Base-by-base conservation (phyloP, 257 asterid genomes). In the Lycium ferocissimum region DNA sequence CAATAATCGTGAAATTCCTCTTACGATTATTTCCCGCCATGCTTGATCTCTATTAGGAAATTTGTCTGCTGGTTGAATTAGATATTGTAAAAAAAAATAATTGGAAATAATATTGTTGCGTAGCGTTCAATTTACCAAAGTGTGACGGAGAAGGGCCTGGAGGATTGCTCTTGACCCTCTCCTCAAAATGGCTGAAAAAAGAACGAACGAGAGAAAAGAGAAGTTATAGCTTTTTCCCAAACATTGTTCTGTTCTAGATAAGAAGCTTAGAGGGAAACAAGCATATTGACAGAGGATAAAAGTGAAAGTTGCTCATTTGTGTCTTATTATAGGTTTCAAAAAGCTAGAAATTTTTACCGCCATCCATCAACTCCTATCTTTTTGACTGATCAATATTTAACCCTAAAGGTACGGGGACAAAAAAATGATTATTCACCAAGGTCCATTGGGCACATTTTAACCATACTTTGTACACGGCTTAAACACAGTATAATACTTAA, bases 1-100 rank as follows among this genome's bases (percentile, higher is more conserved):
- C 45, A 20, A 92, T 82, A n/a, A 91, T 40, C 6, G 72, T 72
- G 1, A 87, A 63, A 56, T 93, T 93, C 78, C 87, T 93, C 89
- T 81, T 89, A 7, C 76, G 76, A 4, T 91, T 84, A 7, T 90
- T 81, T 10, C 84, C 92, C 9, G 81, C 92, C 98, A 94, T 93
- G 2, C 82, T 87, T 85, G 87, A 51, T 76, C 45, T 26, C 47
- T 26, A 26, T 15, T 26, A 7, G 9, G 9, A 76, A 51, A 22
- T 75, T 35, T 12, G 47, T 11, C 45, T 12, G 1, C 45, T 33
- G 2, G 73, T 33, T 13, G 15, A 66, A 33, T 49, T 76, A 11
- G 63, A 45, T 43, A 26, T 49, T 22, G 45, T 76, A 22, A 13
- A 51, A 51, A 51, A 22, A 81, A 81, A n/a, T n/a, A 26, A 66